Evolutionary conservation across 495 filamentous ascomycete genomes (phyloP), one percentile per base, ranked within the genome.

Genomic region (Aspergillus steynii): DNA sequence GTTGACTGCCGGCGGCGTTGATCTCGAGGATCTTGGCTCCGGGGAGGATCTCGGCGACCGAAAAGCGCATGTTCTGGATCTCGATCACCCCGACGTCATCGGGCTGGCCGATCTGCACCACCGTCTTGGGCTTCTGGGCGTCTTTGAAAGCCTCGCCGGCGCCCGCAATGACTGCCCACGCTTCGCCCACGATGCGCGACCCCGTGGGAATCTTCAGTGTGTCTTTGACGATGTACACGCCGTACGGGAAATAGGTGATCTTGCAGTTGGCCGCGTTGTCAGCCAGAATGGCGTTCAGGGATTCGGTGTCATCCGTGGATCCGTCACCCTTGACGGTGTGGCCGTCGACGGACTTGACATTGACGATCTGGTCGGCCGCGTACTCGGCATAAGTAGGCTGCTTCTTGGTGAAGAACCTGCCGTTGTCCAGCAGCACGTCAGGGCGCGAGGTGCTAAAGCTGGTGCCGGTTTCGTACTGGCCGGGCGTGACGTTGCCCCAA

Each of bases 221-320:
- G 28, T 77, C 71, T 5, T 76, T 85, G 42, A 89, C 81, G 7
- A 80, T 67, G 64, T 90, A 90, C 0, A 80, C 80, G 10, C 88
- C 86, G 27, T 75, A 73, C 3, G 86, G 86, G 63, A 90, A 85
- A 66, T 80, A 90, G 1, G 82, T 76, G 27, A 88, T 71, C 58
- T 82, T 85, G 69, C 78, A 72, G 46, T 69, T 63, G 50, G 77
- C 67, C 32, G 80, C 74, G 52, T 84, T 73, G 60, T 81, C 56
- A 50, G 80, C 61, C 50, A 85, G 42, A 66, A 86, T 78, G 5
- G 73, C 64, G 61, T 88, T 85, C 48, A 90, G 75, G 6, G 74
- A 73, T 0, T 60, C 67, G 0, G 82, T 80, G 50, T 82, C 78
- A 53, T 81, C 79, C 1, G 74, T 76, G 1, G 62, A 55, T 8